Base-by-base conservation (phyloP, 1,284 basidiomycete species). In the Moesziomyces antarcticus region DNA sequence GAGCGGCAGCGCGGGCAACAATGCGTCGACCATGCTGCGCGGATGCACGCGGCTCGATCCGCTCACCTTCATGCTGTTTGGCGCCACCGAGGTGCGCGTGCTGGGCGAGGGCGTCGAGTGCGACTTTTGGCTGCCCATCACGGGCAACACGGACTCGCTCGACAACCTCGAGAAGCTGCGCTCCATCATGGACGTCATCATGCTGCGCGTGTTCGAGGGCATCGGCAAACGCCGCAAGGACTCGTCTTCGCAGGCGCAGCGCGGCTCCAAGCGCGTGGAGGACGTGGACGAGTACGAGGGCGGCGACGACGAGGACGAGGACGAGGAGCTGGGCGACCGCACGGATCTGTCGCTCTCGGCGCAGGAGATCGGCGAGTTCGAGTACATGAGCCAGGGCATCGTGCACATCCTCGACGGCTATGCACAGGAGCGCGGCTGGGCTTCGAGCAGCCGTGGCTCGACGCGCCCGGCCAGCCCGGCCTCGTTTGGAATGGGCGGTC, bases 191-290 rank as follows among this genome's bases (percentile, higher is more conserved):
- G 93, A 97, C 79, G 86, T 87, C 3, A 93, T 92, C 81, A 91
- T 97, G 90, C 86, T 95, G 53, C 89, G 95, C 45, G 93, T 97
- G 1, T 97, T 94, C 77, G 92, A 97, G 79, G 94, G 94, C 8
- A 79, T 83, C 44, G 79, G 77, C 10, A 75, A 79, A 53, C 41
- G 50, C 27, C 51, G 25, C 25, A 25, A 49, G 43, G 20, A 27
- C 7, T 33, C 40, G 24, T 14, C 54, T 6, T 48, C 22, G 54
- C 46, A 44, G 22, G 27, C 50, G 47, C 45, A 42, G 24, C 20
- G 25, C 40, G 46, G 37, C n/a, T 25, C 41, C 10, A 41, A 16
- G 57, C 21, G 16, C 27, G 41, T 42, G 25, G 46, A 53, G 10
- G 57, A 59, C 13, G 52, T 54, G 42, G 58, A 67, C 21, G 56